Conservation (phyloP, 805 yeast species). For the Candida arabinofermentans region DNA sequence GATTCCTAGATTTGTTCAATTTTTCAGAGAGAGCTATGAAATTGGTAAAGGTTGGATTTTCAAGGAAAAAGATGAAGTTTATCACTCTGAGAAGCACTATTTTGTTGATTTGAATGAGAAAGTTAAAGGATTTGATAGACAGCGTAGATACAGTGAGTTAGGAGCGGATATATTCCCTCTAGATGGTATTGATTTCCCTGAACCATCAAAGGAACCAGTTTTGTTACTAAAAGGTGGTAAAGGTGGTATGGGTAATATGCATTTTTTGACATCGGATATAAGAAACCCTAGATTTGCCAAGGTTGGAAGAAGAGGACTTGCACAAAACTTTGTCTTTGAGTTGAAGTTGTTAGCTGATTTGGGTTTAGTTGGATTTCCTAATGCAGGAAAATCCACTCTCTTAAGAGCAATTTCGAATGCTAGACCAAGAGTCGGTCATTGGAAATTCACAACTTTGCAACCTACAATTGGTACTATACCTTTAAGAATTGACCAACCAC, state of each 20-base stretch:
- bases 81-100: constrained; percentile 61
- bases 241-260: constrained; percentile 97
- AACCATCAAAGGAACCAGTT: constrained; percentile 61
- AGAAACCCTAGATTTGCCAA: constrained; percentile 90
- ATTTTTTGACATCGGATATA: constrained; percentile 76
- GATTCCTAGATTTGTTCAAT: constrained; percentile 46
- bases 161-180: constrained; percentile 69
- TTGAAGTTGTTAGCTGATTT: constrained; percentile 86
- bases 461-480: constrained; percentile 90
- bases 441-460: constrained; percentile 93
- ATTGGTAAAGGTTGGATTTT: constrained; percentile 90
- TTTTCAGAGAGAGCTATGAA: constrained; percentile 55
- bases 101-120: constrained; percentile 60
- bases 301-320: constrained; percentile 67
- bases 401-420: constrained; percentile 86
- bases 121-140: constrained; percentile 63
- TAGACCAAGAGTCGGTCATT: constrained; percentile 87
- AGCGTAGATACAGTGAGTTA: constrained; percentile 53
- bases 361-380: constrained; percentile 93
- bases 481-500: constrained; percentile 55
- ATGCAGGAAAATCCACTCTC: constrained; percentile 93
- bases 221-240: constrained; percentile 77
- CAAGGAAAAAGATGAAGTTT: constrained; percentile 70
- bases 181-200: constrained; percentile 70
- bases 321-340: constrained; percentile 70